Evolutionary conservation across 2,329 filamentous ascomycete genomes (phyloP).

Genomic region (Rhinocladiella similis): DNA sequence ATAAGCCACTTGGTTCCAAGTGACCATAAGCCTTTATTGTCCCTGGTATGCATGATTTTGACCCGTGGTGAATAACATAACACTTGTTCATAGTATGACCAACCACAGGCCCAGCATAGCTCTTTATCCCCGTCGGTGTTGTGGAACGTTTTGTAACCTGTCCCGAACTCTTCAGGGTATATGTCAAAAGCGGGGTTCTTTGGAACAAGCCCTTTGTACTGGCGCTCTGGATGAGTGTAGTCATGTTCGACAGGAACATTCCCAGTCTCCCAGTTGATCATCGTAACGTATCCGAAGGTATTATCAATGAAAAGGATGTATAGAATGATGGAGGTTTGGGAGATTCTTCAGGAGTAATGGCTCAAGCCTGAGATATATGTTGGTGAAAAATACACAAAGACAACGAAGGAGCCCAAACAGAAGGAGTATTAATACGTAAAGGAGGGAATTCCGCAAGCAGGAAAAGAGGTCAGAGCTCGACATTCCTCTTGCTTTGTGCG

Average conservation of each 20-base stretch:
- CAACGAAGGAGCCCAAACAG: no score
- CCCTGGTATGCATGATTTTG: slow-evolving; percentile 4
- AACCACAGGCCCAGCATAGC: slow-evolving; percentile 6
- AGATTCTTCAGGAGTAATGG: no score
- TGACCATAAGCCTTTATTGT: slow-evolving; percentile 5
- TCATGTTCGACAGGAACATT: neutral
- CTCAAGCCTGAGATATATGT: no score
- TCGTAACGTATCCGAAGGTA: no score
- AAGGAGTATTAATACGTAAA: no score
- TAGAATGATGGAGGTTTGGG: no score
- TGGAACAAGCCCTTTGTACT: neutral
- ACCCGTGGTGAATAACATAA: slow-evolving; percentile 5
- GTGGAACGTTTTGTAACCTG: neutral
- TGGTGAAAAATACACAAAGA: no score
- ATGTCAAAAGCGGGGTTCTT: no score
- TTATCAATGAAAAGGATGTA: no score
- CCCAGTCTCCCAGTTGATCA: neutral
- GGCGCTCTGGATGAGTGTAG: neutral
- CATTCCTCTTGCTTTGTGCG: no score
- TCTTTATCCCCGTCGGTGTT: neutral
- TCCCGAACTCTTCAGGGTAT: neutral
- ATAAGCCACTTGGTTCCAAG: slow-evolving; percentile 13
- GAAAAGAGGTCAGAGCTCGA: no score
- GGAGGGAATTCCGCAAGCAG: no score
- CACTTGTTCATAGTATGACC: neutral